Base-by-base conservation (phyloP, 208 protist species). In the Hexamita inflata region DNA sequence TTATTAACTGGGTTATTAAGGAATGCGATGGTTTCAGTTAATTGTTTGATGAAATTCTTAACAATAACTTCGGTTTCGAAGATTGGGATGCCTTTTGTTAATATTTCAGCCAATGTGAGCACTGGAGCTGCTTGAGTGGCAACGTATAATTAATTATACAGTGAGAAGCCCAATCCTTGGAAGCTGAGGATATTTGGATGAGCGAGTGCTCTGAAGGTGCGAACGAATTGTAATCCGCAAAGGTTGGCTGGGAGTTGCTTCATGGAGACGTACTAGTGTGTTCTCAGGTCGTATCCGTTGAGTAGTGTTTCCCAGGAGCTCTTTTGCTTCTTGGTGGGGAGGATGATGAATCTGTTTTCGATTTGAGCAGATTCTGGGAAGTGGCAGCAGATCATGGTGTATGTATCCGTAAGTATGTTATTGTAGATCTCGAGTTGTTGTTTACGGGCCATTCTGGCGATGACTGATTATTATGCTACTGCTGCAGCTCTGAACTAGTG, bases 141-240 rank as follows among this genome's bases (percentile, higher is more conserved):
- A 11, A 70, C 35, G n/a, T 70, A 70, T 45, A 70, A 70, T 70
- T 7, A 35, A 49, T 70, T 70, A n/a, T 24, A 42, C 2, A 4
- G 4, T 7, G 64, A 29, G 28, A 45, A 49, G 2, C 64, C 64
- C 4, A 15, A 70, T n/a, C 64, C 64, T 15, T 45, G 11, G 42
- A 45, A 70, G 26, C 30, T 49, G 19, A 70, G 38, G 7, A 70
- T 45, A 45, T n/a, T 15, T 57, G 4, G 11, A 45, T 70, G 64
- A 40, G 2, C 15, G 9, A 70, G 9, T 45, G 26, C 30, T 29
- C 64, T n/a, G 42, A 42, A 70, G 9, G 9, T 38, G 9, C 64
- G 9, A 11, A 70, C 9, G 38, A 70, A 70, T 38, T 70, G 35
- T 24, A 4, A 11, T 70, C 64, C 64, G 38, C 19, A 70, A 40